A percentile compares a stretch with the other conserved stretches of the same genome.
Evolutionary conservation across 208 protist genomes (phyloP).

Genomic region (Leishmania mexicana): DNA sequence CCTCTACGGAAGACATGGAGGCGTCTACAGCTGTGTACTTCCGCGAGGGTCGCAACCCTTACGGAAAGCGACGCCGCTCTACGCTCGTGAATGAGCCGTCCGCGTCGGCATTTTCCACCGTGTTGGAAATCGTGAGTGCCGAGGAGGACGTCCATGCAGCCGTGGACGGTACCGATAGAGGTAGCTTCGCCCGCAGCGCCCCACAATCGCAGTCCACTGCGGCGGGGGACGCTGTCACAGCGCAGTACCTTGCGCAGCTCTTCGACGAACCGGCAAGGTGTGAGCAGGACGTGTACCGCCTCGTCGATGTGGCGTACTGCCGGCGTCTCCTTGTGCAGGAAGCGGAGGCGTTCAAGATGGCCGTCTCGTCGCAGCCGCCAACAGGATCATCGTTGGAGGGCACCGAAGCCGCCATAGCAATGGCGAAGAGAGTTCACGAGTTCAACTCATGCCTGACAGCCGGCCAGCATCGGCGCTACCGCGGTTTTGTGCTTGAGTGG

Average conservation of each 20-base stretch:
- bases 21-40: constrained; percentile 21
- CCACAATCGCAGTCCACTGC: neutral
- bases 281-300: constrained; percentile 55
- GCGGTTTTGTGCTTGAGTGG: constrained; percentile 38
- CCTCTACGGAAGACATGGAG: constrained; percentile 21
- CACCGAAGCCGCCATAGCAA: neutral
- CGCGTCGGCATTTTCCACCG: neutral
- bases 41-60: neutral
- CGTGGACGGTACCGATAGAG: neutral
- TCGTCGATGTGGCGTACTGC: constrained; percentile 47
- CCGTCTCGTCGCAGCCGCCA: neutral
- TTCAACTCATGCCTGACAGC: constrained; percentile 67
- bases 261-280: constrained; percentile 43
- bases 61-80: constrained; percentile 24
- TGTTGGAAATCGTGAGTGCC: constrained; percentile 18
- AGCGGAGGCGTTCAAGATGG: constrained; percentile 3
- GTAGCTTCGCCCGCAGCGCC: neutral
- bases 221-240: constrained; percentile 7
- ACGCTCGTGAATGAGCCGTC: neutral
- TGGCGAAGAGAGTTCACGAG: constrained; percentile 14
- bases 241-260: constrained; percentile 24
- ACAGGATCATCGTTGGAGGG: neutral
- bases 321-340: constrained; percentile 25
- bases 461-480: constrained; percentile 72
- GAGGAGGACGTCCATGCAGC: constrained; percentile 13